Base-by-base conservation (phyloP, 202 grass and related monocot species). In the Schoenoplectus tabernaemontani region DNA sequence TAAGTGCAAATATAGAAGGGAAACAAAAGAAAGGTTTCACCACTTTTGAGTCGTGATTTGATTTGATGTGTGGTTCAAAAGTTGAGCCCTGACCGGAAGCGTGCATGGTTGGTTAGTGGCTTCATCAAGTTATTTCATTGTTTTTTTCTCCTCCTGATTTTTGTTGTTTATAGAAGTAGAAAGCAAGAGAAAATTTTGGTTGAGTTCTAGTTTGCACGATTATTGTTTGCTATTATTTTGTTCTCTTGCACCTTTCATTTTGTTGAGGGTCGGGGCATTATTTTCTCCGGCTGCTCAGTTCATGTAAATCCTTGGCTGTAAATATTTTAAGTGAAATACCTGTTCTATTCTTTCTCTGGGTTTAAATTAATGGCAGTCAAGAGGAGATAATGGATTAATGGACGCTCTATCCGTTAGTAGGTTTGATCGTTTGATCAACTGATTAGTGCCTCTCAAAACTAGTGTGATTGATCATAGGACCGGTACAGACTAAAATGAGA, bases 241-340 rank as follows among this genome's bases (percentile, higher is more conserved):
- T 28, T 9, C 41, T 53, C 46, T 80, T 80, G 59, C n/a, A 43
- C 38, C 42, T 50, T 64, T 32, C 32, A 80, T 80, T 80, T 80
- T 80, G 41, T 65, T 41, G 26, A 80, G 78, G 22, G 41, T 51
- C 10, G 78, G 61, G 78, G 59, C 78, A 80, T 80, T 39, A 80
- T 50, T 65, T 80, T 64, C 32, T 30, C 63, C 28, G 3, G 42
- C 24, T 8, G 24, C 2, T 65, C 60, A 66, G 44, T 53, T 61
- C 41, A 62, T 65, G 78, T 80, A 80, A 80, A 80, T 80, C 24
- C 60, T 33, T 51, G 12, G 42, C 12, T 80, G 59, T 66, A 80
- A 51, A 80, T 66, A 80, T 61, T 53, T 48, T 28, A 80, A 80
- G 36, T 80, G 26, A 65, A 64, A 48, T 80, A 80, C 32, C 30